Base-by-base conservation (phyloP, 192 early-diverging fungal species). In the Entomortierella parvispora region DNA sequence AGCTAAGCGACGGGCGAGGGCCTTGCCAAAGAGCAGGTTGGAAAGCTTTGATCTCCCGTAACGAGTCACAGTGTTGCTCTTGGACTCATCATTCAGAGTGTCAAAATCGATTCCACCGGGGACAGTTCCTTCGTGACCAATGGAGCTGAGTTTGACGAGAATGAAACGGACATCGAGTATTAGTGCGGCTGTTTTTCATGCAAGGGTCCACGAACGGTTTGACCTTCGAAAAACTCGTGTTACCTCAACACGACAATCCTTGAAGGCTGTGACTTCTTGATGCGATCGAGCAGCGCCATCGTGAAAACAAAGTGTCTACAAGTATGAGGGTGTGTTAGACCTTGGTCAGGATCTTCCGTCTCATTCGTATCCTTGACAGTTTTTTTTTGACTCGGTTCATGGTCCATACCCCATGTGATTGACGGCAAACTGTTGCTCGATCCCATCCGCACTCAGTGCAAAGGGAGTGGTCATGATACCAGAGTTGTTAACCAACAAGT, bases 41-140 rank as follows among this genome's bases (percentile, higher is more conserved):
- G 81, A 59, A 54, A 86, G 52, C 70, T 90, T 90, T 29, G 74
- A 65, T 14, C 71, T 51, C n/a, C 65, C 76, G 60, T 87, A 87
- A 32, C 45, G 23, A 22, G 18, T 15, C 33, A 34, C 68, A 40
- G 2, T 82, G 72, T 23, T 54, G 72, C 17, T 75, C 47, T 43
- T 85, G 51, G 28, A 46, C 62, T 51, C 65, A 42, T 15, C 33
- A 12, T 46, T 61, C 7, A 40, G 37, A 42, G 37, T 40, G 8
- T 51, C 29, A 67, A 20, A 29, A 40, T 40, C 37, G 12, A 40
- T 40, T 9, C 37, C 37, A 9, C 37, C 37, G 5, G 5, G 31
- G 76, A 50, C 26, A 58, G 63, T 15, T 47, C 0, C n/a, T 70
- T 83, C 28, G 63, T 50, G 47, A 71, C 18, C 43, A 69, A 77